phyloP scores from a whole-genome alignment of 2,329 filamentous ascomycete species.

The Dichotomopilus funicola region DNA sequence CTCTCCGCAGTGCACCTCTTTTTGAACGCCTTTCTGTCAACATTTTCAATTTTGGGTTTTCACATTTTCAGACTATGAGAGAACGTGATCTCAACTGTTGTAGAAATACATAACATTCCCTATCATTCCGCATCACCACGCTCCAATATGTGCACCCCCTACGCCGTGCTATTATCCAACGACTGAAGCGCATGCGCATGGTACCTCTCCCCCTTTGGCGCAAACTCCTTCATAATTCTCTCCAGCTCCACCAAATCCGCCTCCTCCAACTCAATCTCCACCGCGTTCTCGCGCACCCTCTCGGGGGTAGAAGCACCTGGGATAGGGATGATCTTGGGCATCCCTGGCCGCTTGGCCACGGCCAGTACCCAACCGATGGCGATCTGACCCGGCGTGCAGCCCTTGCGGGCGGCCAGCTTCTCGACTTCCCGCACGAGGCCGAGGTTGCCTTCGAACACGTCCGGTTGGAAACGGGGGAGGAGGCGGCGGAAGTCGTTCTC shows the following conservation, averaged over 20 bases:
- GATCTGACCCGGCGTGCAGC: conserved; percentile 55
- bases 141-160: too few relatives aligned
- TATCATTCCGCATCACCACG: too few relatives aligned
- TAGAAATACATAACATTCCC: too few relatives aligned
- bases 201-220: conserved; percentile 16
- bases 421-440: conserved; percentile 53
- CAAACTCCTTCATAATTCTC: conserved; percentile 14
- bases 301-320: conserved; percentile 54
- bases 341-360: conserved; percentile 43
- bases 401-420: conserved; percentile 52
- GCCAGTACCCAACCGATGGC: conserved; percentile 57
- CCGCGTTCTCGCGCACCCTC: conserved; percentile 56
- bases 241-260: conserved; percentile 22
- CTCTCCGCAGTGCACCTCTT: too few relatives aligned
- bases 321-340: conserved; percentile 57
- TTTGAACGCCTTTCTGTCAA: too few relatives aligned
- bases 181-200: conserved; percentile 10
- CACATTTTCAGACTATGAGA: too few relatives aligned
- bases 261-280: conserved; percentile 31
- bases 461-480: conserved; percentile 55
- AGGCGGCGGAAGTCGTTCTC: conserved; percentile 40
- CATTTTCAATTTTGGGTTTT: too few relatives aligned
- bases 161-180: conserved; percentile 11
- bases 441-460: conserved; percentile 58
- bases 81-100: too few relatives aligned